Conservation (phyloP, 2,329 filamentous ascomycete species). For the Diplodia corticola region DNA sequence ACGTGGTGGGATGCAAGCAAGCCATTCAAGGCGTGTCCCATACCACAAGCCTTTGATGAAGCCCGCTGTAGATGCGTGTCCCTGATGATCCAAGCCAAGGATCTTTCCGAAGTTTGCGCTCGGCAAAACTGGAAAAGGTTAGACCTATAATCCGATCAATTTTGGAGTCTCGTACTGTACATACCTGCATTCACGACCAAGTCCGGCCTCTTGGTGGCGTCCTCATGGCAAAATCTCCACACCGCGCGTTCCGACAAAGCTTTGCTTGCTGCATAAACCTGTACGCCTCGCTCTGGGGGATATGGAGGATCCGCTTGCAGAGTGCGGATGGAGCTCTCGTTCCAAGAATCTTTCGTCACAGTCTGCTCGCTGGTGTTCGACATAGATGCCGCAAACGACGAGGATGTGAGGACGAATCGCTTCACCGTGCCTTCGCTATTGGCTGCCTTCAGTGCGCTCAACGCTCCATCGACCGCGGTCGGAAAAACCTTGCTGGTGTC, state of each 20-base stretch:
- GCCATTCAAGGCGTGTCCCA: conserved; percentile 2
- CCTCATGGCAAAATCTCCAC: conserved; percentile 45
- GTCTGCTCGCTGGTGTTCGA: conserved; percentile 32
- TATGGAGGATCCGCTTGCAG: conserved; percentile 31
- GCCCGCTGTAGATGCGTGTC: conserved; percentile 24
- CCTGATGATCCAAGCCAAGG: conserved; percentile 25
- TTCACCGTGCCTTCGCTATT: conserved; percentile 44
- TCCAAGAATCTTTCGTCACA: conserved; percentile 34
- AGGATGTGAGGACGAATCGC: conserved; percentile 48
- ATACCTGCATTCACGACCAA: conserved; percentile 42
- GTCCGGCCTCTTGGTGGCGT: conserved; percentile 34
- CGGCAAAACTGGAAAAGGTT: neutral
- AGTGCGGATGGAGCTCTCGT: conserved; percentile 33
- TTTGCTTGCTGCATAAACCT: conserved; percentile 47
- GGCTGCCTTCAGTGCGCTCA: conserved; percentile 45
- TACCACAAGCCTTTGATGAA: conserved; percentile 23
- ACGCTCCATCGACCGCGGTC: conserved; percentile 37
- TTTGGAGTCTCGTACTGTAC: neutral
- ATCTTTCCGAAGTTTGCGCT: conserved; percentile 25
- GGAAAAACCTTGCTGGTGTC: conserved; percentile 47
- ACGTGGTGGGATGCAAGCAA: neutral
- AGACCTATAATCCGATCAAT: neutral
- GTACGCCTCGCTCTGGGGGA: conserved; percentile 30
- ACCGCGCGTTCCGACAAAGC: conserved; percentile 43
- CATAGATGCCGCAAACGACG: conserved; percentile 37